Conservation (phyloP, 2,329 filamentous ascomycete genomes). For the Cladorrhinum sp. region DNA sequence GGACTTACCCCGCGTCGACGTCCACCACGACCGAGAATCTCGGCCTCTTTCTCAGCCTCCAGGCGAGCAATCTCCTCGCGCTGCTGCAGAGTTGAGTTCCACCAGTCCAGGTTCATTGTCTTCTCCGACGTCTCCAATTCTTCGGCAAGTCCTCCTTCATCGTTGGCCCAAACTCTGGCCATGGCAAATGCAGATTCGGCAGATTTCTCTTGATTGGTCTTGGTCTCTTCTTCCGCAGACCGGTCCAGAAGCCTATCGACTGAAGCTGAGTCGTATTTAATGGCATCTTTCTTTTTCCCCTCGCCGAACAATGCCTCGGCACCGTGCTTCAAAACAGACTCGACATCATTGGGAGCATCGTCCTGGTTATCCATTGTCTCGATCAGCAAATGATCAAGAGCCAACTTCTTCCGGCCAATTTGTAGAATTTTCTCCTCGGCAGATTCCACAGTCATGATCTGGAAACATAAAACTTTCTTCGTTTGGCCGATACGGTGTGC, state of each 20-base stretch:
- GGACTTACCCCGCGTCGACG: constrained; percentile 59
- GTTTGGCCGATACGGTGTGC: constrained; percentile 96
- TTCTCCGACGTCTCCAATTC: constrained; percentile 55
- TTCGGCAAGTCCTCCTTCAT: constrained; percentile 64
- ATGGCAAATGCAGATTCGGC: constrained; percentile 83
- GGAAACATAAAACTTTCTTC: constrained; percentile 93
- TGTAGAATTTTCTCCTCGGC: constrained; percentile 96
- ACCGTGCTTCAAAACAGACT: constrained; percentile 83
- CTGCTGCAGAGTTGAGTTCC: constrained; percentile 85
- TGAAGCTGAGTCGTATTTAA: constrained; percentile 75
- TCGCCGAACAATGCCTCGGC: constrained; percentile 84
- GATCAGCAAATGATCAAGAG: constrained; percentile 89
- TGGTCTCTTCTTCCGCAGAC: constrained; percentile 72
- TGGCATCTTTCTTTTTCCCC: constrained; percentile 65
- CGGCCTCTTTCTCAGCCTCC: constrained; percentile 63
- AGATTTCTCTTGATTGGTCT: constrained; percentile 60
- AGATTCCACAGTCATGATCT: constrained; percentile 83
- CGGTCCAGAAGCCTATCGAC: constrained; percentile 92
- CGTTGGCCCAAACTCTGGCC: constrained; percentile 88
- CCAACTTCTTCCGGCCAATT: constrained; percentile 93
- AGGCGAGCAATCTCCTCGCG: constrained; percentile 75
- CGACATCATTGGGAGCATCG: constrained; percentile 73
- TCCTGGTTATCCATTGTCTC: constrained; percentile 81
- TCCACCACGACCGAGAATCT: constrained; percentile 82
- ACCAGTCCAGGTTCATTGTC: constrained; percentile 66